phyloP scores from a whole-genome alignment of 1,284 basidiomycete species.

The Rhodotorula sp. region DNA sequence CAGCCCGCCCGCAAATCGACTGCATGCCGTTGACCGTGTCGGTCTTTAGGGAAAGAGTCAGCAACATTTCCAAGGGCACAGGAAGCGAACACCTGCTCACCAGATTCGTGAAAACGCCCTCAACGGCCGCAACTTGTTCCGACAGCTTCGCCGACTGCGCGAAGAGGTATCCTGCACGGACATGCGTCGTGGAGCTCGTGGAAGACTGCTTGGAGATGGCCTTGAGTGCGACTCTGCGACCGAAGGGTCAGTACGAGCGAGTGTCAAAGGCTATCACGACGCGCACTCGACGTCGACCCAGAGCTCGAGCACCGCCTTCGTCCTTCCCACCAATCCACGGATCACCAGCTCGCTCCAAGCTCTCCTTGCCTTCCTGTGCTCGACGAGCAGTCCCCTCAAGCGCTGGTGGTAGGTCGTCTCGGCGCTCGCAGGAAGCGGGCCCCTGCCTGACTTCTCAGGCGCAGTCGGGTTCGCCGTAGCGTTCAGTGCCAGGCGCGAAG shows the following conservation, averaged over 20 bases:
- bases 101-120: conserved; percentile 29
- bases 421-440: conserved; percentile 14
- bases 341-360: conserved; percentile 36
- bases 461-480: not conserved
- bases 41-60: too few species aligned
- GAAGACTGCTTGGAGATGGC: conserved; percentile 9
- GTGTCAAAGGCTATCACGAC: not conserved
- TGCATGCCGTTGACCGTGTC: conserved; percentile 20
- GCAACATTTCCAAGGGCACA: too few species aligned
- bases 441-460: conserved; percentile 14
- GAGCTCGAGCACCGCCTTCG: conserved; percentile 30
- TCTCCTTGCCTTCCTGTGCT: conserved; percentile 27
- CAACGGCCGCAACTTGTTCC: conserved; percentile 30
- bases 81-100: conserved; percentile 7
- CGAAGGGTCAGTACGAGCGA: not conserved
- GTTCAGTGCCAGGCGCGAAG: conserved; percentile 5
- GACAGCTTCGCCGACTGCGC: conserved; percentile 28
- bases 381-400: conserved; percentile 23
- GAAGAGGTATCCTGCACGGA: conserved; percentile 32
- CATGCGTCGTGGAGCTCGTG: not conserved
- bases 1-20: conserved; percentile 24
- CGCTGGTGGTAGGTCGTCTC: conserved; percentile 38
- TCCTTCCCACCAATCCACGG: conserved; percentile 26
- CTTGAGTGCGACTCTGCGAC: conserved; percentile 14
- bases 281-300: conserved; percentile 38